These are phyloP conservation scores for Ogataea hybrid DNA, from an alignment of 1,139 yeast species.

Conservation along the genomic window DNA sequence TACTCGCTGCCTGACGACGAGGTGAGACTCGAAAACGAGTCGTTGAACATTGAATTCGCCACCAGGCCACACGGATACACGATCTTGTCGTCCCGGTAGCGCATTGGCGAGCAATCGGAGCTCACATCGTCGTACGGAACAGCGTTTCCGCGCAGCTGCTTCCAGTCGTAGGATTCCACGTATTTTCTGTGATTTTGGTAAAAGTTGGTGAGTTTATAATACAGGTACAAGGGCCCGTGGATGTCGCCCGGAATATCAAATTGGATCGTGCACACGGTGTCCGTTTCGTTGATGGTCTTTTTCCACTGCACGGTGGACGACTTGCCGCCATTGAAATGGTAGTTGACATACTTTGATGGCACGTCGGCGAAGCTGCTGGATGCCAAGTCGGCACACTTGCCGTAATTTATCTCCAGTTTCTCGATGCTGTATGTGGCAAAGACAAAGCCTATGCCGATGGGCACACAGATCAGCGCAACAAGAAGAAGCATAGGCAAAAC, in stretches of 20 bases:
- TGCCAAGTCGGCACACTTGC: conserved; percentile 50
- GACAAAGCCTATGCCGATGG: conserved; percentile 68
- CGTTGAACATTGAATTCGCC: conserved; percentile 75
- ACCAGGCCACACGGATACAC: conserved; percentile 78
- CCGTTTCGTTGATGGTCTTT: conserved; percentile 34
- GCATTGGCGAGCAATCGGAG: conserved; percentile 60
- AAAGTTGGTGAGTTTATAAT: conserved; percentile 71
- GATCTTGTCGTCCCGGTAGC: conserved; percentile 47
- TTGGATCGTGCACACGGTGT: conserved; percentile 47
- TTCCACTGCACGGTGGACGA: conserved; percentile 56
- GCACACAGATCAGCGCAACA: conserved; percentile 66
- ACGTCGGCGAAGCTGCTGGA: conserved; percentile 39
- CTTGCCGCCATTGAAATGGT: conserved; percentile 49
- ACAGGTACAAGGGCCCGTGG: conserved; percentile 59
- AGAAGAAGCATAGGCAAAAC: conserved; percentile 65
- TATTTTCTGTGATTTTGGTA: conserved; percentile 78
- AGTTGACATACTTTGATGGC: conserved; percentile 49
- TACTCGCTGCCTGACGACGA: conserved; percentile 45
- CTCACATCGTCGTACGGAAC: conserved; percentile 45
- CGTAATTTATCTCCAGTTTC: conserved; percentile 55
- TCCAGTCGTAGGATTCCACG: conserved; percentile 65
- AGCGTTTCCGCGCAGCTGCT: conserved; percentile 64
- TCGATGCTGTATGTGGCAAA: conserved; percentile 61
- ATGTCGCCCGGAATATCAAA: conserved; percentile 60
- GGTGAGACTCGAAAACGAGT: conserved; percentile 50